Evolutionary conservation across 2,329 filamentous ascomycete species (phyloP), one percentile per base, ranked within the genome.

Genomic region (Pseudocercospora eumusae): DNA sequence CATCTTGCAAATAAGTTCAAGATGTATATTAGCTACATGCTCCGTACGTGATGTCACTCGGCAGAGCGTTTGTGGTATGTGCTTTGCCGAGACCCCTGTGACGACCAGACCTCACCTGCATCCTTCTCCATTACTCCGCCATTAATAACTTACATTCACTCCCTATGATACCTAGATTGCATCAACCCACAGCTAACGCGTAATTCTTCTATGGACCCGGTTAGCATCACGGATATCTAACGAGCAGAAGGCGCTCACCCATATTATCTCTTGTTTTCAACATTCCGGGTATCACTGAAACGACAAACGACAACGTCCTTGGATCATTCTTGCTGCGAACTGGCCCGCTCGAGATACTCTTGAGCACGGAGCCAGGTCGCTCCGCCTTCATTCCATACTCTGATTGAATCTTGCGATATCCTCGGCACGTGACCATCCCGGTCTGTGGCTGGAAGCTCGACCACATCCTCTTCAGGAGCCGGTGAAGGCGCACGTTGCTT

Each of bases 361-460:
- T 20, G 45, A 15, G 23, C 45, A 50, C 27, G 45, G n/a, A 55
- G 36, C 52, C 52, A 55, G 3, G 18, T 42, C 18, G 52, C 52
- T 10, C 52, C 52, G 2, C 52, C 52, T 20, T 55, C 52, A 40
- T 55, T 20, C 52, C 31, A 55, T 20, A 42, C 52, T 21, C 52
- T 21, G 5, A 55, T 40, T 13, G 52, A 21, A 8, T 55, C 52
- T 40, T 20, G 27, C 28, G 31, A 55, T 25, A n/a, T 55, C n/a
- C 52, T 55, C 20, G 42, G 28, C n/a, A 36, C 20, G 25, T 36
- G 15, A 18, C 52, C 52, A 27, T 36, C n/a, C 27, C 18, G n/a
- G 36, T 36, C 52, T 6, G 36, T 40, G 13, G 52, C 52, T n/a
- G 27, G 31, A 40, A 55, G 52, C 28, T 55, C 52, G 10, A 55